Conservation (phyloP, 208 protist species). For the Trypanosoma scelopori region DNA sequence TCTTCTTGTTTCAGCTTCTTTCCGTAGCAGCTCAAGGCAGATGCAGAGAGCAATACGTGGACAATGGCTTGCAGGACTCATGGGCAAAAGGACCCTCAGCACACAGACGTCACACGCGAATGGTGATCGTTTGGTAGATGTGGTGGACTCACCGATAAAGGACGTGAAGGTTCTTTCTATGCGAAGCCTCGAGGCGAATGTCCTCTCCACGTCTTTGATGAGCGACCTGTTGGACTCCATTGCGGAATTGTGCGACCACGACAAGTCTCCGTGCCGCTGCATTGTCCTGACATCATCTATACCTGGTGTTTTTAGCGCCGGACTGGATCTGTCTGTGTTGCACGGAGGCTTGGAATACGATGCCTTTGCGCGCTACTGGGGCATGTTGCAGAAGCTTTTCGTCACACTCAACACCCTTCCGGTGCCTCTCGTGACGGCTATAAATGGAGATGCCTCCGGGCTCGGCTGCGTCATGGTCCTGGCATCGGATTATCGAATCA, state of each 20-base stretch:
- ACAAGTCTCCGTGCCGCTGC: constrained; percentile 43
- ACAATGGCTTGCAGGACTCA: not conserved
- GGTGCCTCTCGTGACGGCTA: constrained; percentile 60
- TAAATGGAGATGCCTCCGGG: constrained; percentile 69
- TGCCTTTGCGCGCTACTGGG: constrained; percentile 62
- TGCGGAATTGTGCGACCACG: constrained; percentile 48
- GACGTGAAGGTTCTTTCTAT: constrained; percentile 55
- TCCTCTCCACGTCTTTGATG: constrained; percentile 48
- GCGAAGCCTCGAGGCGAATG: constrained; percentile 48
- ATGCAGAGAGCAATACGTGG: not conserved
- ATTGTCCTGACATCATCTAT: constrained; percentile 67
- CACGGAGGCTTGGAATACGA: constrained; percentile 33
- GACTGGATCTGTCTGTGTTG: constrained; percentile 58
- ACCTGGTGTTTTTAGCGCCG: constrained; percentile 54
- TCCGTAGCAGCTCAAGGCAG: not conserved
- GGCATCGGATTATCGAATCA: constrained; percentile 74
- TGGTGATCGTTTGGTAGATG: constrained; percentile 25
- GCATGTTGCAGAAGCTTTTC: constrained; percentile 69
- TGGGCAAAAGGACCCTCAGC: not conserved
- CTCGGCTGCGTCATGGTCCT: constrained; percentile 71
- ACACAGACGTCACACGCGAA: not conserved
- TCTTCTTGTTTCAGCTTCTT: constrained; percentile 6
- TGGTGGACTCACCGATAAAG: constrained; percentile 48
- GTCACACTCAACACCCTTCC: constrained; percentile 66
- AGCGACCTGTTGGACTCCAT: constrained; percentile 44